Percentiles rank a stretch among this genome's conserved stretches.
These are phyloP conservation scores for Globisporangium takayamanum DNA, from an alignment of 352 stramenopile genomes.

Conservation along the genomic window DNA sequence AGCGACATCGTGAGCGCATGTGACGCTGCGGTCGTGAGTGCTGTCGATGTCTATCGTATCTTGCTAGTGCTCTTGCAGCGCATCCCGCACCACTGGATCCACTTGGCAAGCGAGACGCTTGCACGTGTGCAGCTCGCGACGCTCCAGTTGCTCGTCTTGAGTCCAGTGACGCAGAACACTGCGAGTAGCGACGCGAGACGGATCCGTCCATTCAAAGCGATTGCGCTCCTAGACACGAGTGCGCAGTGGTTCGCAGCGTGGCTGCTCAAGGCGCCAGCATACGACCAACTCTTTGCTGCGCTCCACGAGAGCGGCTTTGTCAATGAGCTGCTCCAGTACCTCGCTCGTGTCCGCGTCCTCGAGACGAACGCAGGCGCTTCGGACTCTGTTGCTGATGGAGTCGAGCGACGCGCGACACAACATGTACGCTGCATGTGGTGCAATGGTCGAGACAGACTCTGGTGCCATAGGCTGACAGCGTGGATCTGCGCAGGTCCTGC, in stretches of 20 bases:
- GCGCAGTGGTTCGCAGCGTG: slow-evolving; percentile 45
- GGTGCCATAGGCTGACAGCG: background rate
- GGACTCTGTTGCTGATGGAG: slow-evolving; percentile 1
- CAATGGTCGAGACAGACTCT: background rate
- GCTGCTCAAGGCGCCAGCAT: slow-evolving; percentile 30
- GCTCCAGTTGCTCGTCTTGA: slow-evolving; percentile 35
- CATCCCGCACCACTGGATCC: slow-evolving; percentile 45
- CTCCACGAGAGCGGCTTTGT: slow-evolving; percentile 29
- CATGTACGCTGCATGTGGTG: slow-evolving; percentile 21
- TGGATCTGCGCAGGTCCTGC: slow-evolving; percentile 16
- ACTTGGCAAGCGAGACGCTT: slow-evolving; percentile 40
- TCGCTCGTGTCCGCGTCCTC: slow-evolving; percentile 34
- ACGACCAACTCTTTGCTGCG: slow-evolving; percentile 30
- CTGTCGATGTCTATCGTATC: slow-evolving; percentile 39
- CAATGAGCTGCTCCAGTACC: slow-evolving; percentile 29
- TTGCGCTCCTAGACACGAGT: slow-evolving; percentile 26
- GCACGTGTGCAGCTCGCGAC: slow-evolving; percentile 34
- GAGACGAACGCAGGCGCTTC: slow-evolving; percentile 5
- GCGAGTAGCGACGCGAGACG: slow-evolving; percentile 19
- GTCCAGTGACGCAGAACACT: slow-evolving; percentile 16
- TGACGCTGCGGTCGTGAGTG: slow-evolving; percentile 5
- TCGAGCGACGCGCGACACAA: slow-evolving; percentile 18
- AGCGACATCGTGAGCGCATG: slow-evolving; percentile 9
- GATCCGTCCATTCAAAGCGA: slow-evolving; percentile 18
- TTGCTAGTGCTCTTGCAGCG: slow-evolving; percentile 27